phyloP scores from a whole-genome alignment of 495 filamentous ascomycete genomes.

The Aspergillus hancockii region DNA sequence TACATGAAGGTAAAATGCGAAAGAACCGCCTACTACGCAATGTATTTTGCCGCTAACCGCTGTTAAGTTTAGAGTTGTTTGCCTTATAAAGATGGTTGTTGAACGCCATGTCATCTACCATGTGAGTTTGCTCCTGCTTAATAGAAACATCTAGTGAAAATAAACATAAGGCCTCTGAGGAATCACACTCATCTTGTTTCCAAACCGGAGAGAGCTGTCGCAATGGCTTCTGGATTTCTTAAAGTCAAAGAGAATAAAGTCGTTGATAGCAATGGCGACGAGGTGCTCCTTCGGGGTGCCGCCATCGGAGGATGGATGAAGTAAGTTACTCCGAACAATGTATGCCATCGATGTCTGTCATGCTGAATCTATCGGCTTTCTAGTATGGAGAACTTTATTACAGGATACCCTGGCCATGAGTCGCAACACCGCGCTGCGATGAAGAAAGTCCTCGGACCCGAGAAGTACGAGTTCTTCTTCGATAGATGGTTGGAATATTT shows the following conservation, averaged over 20 bases:
- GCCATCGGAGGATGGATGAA: constrained; percentile 52
- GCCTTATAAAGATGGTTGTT: not conserved
- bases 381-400: constrained; percentile 71
- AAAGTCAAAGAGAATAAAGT: constrained; percentile 46
- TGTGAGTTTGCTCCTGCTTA: not conserved
- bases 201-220: constrained; percentile 2
- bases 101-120: not conserved
- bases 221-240: constrained; percentile 41
- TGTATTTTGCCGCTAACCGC: not conserved
- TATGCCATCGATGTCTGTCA: not conserved
- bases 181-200: not conserved
- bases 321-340: constrained; percentile 16
- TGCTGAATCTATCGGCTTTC: constrained; percentile 7
- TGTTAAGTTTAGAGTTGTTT: not conserved
- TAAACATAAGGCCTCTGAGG: not conserved
- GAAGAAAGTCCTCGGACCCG: constrained; percentile 50
- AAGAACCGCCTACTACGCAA: not conserved
- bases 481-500: constrained; percentile 61
- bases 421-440: constrained; percentile 56
- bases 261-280: constrained; percentile 46
- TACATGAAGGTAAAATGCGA: not conserved
- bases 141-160: not conserved
- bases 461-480: constrained; percentile 51
- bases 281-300: constrained; percentile 51
- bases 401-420: constrained; percentile 64